Evolutionary conservation across 139 green algal genomes (phyloP).

Genomic region (Auxenochlorella pyrenoidosa): DNA sequence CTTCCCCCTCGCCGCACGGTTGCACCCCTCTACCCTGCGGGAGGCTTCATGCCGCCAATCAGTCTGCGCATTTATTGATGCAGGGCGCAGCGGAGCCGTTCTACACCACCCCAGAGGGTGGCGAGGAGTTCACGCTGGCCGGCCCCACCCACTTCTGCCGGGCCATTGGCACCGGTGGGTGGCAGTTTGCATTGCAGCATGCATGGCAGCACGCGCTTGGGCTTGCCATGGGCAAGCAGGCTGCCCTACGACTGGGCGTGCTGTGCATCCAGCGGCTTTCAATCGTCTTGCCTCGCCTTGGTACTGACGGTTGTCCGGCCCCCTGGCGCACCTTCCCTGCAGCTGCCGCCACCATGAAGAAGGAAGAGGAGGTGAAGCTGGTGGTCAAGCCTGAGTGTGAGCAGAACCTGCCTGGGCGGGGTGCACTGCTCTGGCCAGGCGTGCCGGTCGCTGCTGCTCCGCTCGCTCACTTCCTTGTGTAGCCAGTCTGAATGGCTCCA

Average conservation of each 20-base stretch:
- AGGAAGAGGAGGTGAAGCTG: constrained; percentile 71
- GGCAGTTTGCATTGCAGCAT: neutral
- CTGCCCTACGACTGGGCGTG: neutral
- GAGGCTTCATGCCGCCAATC: too few species aligned
- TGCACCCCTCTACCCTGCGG: too few species aligned
- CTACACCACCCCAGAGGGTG: constrained; percentile 53
- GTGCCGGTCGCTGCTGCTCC: neutral
- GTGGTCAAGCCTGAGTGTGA: constrained; percentile 67
- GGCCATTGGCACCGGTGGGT: constrained; percentile 51
- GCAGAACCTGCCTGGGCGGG: neutral
- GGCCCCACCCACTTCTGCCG: constrained; percentile 53
- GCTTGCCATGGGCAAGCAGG: neutral
- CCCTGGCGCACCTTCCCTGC: constrained; percentile 48
- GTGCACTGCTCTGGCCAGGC: neutral
- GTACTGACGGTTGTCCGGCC: too few species aligned
- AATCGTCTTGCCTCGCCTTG: too few species aligned
- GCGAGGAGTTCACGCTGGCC: constrained; percentile 65
- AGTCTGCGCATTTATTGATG: too few species aligned
- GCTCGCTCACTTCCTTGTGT: too few species aligned
- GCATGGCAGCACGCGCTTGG: too few species aligned
- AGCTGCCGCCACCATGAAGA: constrained; percentile 85
- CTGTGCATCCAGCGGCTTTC: neutral
- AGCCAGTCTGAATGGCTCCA: too few species aligned
- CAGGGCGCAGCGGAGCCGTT: constrained; percentile 56
- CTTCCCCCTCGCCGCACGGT: too few species aligned